Base-by-base conservation (phyloP, 768 basidiomycete species). In the Rhizopogon roseolus region DNA sequence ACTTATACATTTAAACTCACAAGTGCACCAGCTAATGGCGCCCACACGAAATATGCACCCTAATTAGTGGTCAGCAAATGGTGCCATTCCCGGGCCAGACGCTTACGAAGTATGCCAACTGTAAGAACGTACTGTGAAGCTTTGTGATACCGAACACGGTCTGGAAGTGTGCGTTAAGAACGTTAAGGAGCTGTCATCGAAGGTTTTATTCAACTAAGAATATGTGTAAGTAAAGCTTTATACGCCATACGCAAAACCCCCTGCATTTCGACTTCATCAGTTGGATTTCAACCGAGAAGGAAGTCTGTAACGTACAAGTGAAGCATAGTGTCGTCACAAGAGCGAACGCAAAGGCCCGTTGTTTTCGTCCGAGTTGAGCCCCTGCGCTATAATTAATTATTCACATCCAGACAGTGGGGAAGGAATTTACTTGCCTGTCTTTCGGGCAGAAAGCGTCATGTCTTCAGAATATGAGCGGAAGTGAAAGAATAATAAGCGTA, bases 251-350 rank as follows among this genome's bases (percentile, higher is more conserved):
- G 84, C 78, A 65, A 85, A 85, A 0, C 84, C 84, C 84, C 82
- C 81, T 77, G 50, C 36, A 38, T 22, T 37, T 19, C 40, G 50
- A 9, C 38, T 52, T 19, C 37, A 53, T n/a, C 43, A 25, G 34
- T 40, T 29, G n/a, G 25, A 37, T 17, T 29, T 17, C 39, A 43
- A 25, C 25, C 1, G 51, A 36, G 46, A 8, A 9, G 8, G 17
- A 14, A 41, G 32, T 27, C n/a, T 22, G 45, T 27, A 6, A 67
- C 79, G 57, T 57, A 82, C 83, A 85, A 17, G 86, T 84, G 69
- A 89, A 88, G 76, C 88, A 89, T 39, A 89, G 73, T 11, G 85
- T 80, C 28, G 86, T 89, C 56, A 90, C 82, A 50, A 89, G 78
- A 40, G 73, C 72, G 64, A 86, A 89, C 11, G 86, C 76, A 62